phyloP scores from a whole-genome alignment of 176 grass and related monocot species.

The Raddia guianensis region DNA sequence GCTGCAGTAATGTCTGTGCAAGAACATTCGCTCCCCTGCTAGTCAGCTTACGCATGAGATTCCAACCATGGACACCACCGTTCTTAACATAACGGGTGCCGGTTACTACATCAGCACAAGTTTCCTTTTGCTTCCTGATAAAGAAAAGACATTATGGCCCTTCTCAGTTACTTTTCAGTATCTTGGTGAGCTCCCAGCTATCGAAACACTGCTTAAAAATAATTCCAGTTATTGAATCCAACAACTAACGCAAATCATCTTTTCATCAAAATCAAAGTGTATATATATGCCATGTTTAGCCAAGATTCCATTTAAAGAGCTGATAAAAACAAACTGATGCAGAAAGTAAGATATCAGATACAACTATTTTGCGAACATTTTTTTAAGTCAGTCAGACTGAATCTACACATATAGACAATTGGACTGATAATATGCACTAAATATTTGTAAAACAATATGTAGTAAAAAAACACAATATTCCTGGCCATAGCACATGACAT shows the following conservation, averaged over 20 bases:
- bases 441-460: conserved; percentile 27
- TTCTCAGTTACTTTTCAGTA: conserved; percentile 25
- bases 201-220: not conserved
- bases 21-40: conserved; percentile 99
- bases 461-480: not conserved
- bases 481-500: not conserved
- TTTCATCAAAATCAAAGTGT: not conserved
- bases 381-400: not conserved
- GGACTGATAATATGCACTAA: not conserved
- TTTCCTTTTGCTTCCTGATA: conserved; percentile 82
- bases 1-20: conserved; percentile 87
- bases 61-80: conserved; percentile 98
- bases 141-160: not conserved
- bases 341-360: not conserved
- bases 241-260: not conserved
- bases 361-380: conserved; percentile 4
- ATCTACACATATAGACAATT: not conserved
- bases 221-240: conserved; percentile 22
- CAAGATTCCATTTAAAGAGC: not conserved
- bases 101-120: conserved; percentile 83
- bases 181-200: not conserved
- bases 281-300: not conserved
- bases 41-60: conserved; percentile 91
- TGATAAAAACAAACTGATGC: conserved; percentile 11
- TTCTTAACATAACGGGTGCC: conserved; percentile 88